These are phyloP conservation scores for Fusarium subtropicale DNA, from an alignment of 2,329 filamentous ascomycete species.

Conservation along the genomic window DNA sequence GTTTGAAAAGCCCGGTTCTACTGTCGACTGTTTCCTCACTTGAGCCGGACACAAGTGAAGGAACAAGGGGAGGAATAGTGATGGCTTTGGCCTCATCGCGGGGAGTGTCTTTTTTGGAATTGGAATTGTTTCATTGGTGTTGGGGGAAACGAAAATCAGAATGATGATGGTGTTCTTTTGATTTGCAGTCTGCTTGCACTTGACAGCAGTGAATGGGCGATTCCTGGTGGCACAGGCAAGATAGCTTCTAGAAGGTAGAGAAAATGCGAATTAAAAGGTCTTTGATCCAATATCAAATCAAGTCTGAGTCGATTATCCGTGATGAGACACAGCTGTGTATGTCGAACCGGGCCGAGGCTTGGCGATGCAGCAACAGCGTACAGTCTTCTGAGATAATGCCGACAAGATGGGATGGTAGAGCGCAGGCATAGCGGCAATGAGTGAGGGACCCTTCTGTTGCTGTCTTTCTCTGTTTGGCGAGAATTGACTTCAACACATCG, in stretches of 20 bases:
- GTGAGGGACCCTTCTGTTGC: too few relatives aligned
- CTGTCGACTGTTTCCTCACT: slow-evolving; percentile 16
- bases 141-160: slow-evolving; percentile 34
- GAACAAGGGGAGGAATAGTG: slow-evolving; percentile 2
- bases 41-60: slow-evolving; percentile 3
- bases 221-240: slow-evolving; percentile 26
- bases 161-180: slow-evolving; percentile 39
- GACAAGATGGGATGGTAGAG: neutral
- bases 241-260: slow-evolving; percentile 48
- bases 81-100: neutral
- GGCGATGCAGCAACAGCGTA: slow-evolving; percentile 10
- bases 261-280: slow-evolving; percentile 45
- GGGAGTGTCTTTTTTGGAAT: neutral
- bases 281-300: slow-evolving; percentile 10
- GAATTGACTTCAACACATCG: too few relatives aligned
- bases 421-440: too few relatives aligned
- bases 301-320: neutral
- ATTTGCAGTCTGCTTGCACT: slow-evolving; percentile 15
- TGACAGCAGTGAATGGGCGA: slow-evolving; percentile 23
- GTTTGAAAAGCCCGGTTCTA: slow-evolving; percentile 38
- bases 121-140: slow-evolving; percentile 9
- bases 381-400: slow-evolving; percentile 14
- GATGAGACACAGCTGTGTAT: slow-evolving; percentile 9
- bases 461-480: too few relatives aligned
- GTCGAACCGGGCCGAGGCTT: slow-evolving; percentile 2